Evolutionary conservation across 352 stramenopile genomes (phyloP), one percentile per base, ranked within the genome.

Genomic region (Blastocystis sp.): DNA sequence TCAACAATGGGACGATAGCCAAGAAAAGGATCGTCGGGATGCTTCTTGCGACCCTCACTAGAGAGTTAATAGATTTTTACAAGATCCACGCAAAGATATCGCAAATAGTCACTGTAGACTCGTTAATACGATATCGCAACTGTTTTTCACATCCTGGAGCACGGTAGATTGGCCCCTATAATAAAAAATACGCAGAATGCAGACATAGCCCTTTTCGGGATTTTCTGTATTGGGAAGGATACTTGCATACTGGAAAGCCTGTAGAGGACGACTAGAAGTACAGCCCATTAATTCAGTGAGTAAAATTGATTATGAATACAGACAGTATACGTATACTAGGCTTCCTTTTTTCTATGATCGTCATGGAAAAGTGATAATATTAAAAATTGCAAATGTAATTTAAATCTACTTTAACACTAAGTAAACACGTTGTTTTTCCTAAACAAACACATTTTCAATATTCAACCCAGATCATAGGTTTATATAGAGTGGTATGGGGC

Each of bases 101-200:
- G 5, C n/a, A 69, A 13, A 88, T 23, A 15, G 37, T 88, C 15
- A 63, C n/a, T 55, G 76, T 41, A 3, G 26, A 23, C 9, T 76
- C 56, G 20, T 76, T 64, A 13, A 39, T 29, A 45, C 20, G 61
- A 39, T 39, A 79, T 5, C 39, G 37, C 15, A 88, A 63, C 26
- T 79, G 39, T 18, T 77, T 50, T 45, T 88, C 66, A 29, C 39
- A 88, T 37, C 66, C 77, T 18, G 34, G 20, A 50, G 43, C 26
- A n/a, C 77, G 55, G 63, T 55, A 64, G 29, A 88, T 88, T 23
- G 77, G 45, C 37, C 77, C 77, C 66, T 84, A 84, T 20, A 7
- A 7, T 11, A 18, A 43, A n/a, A 54, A 43, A 41, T 26, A 20
- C 3, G 1, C 29, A 43, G 50, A 43, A 66, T 37, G 11, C 20